A percentile compares a stretch with the other conserved stretches of the same genome.
Conservation (phyloP, 2,329 filamentous ascomycete species). For the Venturia aucupariae region DNA sequence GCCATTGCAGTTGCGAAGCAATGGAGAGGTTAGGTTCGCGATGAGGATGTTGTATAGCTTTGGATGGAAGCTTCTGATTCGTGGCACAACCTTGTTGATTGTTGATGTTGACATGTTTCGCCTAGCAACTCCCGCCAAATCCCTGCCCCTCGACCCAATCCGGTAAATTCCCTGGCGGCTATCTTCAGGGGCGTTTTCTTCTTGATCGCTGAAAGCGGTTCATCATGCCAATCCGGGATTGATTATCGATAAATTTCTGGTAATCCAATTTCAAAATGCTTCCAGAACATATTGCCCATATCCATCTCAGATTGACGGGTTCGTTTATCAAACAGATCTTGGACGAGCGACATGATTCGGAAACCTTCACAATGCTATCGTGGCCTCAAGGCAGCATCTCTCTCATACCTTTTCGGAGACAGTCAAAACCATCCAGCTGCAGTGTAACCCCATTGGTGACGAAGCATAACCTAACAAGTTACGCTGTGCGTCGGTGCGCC, state of each 20-base stretch:
- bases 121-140: not conserved
- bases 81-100: not conserved
- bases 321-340: not conserved
- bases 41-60: not conserved
- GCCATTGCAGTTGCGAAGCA: slow-evolving; percentile 1
- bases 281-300: not conserved
- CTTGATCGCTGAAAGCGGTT: not conserved
- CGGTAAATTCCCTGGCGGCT: not conserved
- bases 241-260: not conserved
- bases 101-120: not conserved
- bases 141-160: not conserved
- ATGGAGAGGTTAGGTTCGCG: not conserved
- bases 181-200: not conserved
- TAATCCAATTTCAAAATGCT: not conserved
- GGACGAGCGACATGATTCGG: too few relatives aligned
- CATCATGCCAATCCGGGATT: not conserved
- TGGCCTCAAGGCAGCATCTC: too few relatives aligned
- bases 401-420: too few relatives aligned
- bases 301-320: not conserved
- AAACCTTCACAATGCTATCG: too few relatives aligned
- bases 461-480: not conserved
- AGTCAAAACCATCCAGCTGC: too few relatives aligned
- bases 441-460: too few relatives aligned
- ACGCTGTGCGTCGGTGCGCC: too few relatives aligned
- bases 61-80: not conserved